Evolutionary conservation across 2,329 filamentous ascomycete genomes (phyloP), one percentile per base, ranked within the genome.

Genomic region (Byssochlamys sp.): DNA sequence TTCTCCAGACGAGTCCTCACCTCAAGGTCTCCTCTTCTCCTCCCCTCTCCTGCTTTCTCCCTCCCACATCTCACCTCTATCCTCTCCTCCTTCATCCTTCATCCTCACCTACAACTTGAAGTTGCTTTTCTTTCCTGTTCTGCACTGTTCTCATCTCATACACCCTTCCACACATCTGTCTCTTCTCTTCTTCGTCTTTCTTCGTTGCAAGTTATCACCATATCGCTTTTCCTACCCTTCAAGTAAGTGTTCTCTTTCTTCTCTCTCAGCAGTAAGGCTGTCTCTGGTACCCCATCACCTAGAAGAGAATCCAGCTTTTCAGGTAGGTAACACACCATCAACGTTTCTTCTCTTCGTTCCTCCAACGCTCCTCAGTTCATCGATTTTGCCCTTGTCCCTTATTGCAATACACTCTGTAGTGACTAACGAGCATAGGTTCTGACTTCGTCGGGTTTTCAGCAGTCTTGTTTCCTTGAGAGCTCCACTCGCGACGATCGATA

Each of bases 61-160:
- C 53, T 33, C 52, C 24, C 6, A 60, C 61, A 24, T 62, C 55
- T 57, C 33, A 54, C 27, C 51, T 55, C 39, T 56, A 52, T 57
- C 55, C 29, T 56, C 33, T 53, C 56, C 55, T 57, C 33, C 39
- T 50, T 54, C 58, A 39, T 33, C 26, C 56, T 51, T 55, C 10
- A 49, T n/a, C 45, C 24, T 57, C 50, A 28, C 49, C 49, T 54
- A 31, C 48, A 25, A 27, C 50, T 25, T 19, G 50, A 29, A 26
- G 25, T 62, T 14, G 59, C 26, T 62, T 57, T 58, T 29, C 55
- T 9, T 51, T 50, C 52, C 12, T 11, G 26, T 12, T 4, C 5
- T 57, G 26, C 48, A 39, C 52, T 52, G 5, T 45, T 45, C 33
- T 31, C 52, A 19, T 57, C 31, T 51, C 10, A 55, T 55, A 60